Base-by-base conservation (phyloP, 1,139 yeast genomes). In the Pichia sp. region DNA sequence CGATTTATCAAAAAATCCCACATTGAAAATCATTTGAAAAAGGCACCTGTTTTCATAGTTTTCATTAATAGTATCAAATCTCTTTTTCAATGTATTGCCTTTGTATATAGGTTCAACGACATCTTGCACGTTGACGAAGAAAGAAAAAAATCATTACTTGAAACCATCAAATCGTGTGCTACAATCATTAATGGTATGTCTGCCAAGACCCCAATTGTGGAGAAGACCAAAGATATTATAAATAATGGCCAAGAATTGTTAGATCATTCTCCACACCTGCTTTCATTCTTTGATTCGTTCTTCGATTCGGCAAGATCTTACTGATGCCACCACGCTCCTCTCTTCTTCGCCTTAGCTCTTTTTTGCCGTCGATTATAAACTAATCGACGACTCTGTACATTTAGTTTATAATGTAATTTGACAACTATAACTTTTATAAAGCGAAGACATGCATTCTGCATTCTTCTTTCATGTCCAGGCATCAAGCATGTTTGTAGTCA, bases 11-110 rank as follows among this genome's bases (percentile, higher is more conserved):
- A 61, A 17, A 60, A 56, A 38, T 48, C 55, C 4, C 51, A 55
- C 17, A 52, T 63, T 40, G 61, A 59, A 20, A 44, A 43, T 14
- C 56, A 55, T 44, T 27, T 63, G 51, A 55, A 53, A 20, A 60
- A 54, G 27, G 58, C 64, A 8, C 63, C 66, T 7, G 52, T 58
- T 6, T 61, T 61, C 16, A 62, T 67, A 43, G 61, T 64, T 5
- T 63, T 66, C 46, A 53, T 63, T 6, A 65, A 65, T 54, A 56
- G 60, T 24, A 53, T 64, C 6, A 67, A 64, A 55, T 65, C 70
- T 3, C 42, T 66, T 16, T 58, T 64, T n/a, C 68, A 66, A 49
- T 58, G 65, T 20, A 53, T 62, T 30, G 62, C 69, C 3, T 62
- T 62, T 44, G 43, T 61, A 12, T 54, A 58, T 38, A 58, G 62